These are phyloP conservation scores for Russula vinacea DNA, from an alignment of 768 basidiomycete genomes.

Conservation along the genomic window DNA sequence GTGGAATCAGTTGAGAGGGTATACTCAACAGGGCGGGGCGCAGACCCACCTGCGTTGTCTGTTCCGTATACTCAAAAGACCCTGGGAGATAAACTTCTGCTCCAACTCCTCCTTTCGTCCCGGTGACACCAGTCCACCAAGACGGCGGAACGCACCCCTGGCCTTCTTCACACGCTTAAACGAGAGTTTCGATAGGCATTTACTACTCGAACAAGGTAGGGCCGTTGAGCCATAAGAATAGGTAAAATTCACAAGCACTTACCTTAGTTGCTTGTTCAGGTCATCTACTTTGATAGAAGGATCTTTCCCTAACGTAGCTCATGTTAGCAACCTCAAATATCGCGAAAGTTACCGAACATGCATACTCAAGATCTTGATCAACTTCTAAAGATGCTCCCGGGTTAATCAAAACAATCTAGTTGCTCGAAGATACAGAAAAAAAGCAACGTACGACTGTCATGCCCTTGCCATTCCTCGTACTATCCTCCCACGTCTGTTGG, in stretches of 20 bases:
- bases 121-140: background rate
- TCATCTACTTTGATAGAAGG: constrained; percentile 10
- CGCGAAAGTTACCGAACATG: background rate
- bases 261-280: constrained; percentile 12
- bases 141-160: background rate
- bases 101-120: background rate
- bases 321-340: background rate
- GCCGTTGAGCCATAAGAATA: background rate
- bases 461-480: constrained; percentile 9
- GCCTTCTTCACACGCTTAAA: constrained; percentile 17
- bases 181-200: constrained; percentile 1
- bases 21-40: background rate
- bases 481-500: constrained; percentile 21
- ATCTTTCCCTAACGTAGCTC: constrained; percentile 1
- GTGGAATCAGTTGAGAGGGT: background rate
- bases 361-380: constrained; percentile 14
- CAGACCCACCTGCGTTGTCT: constrained; percentile 7
- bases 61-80: constrained; percentile 4
- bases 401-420: background rate
- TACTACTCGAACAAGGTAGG: background rate
- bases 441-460: constrained; percentile 25
- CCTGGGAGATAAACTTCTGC: background rate
- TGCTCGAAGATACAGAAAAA: background rate
- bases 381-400: background rate
- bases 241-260: background rate